Base-by-base conservation (phyloP, 2,329 filamentous ascomycete species). In the Proliferodiscus dingleyae region DNA sequence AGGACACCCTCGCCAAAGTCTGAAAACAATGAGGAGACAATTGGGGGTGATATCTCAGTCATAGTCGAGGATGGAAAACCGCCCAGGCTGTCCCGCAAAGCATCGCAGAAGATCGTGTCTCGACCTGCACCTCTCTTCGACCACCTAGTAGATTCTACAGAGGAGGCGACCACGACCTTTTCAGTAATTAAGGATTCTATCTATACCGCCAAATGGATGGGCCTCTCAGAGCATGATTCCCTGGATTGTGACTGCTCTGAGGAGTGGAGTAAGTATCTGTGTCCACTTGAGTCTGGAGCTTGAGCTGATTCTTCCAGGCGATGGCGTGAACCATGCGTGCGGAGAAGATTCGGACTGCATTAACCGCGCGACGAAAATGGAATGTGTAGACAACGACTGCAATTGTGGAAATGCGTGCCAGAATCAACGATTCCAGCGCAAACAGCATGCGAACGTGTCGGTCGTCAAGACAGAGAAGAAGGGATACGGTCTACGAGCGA, bases 401-500 rank as follows among this genome's bases (percentile, higher is more conserved):
- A 87, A 89, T 62, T 98, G 93, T 66, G 90, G 90, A 44, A 72
- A 80, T 29, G 81, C 80, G 39, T 98, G 93, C 66, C 87, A 95
- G 65, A 98, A 98, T 63, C 89, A 95, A 67, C 85, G 93, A 50
- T 97, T 98, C 61, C 88, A 94, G 67, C 85, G 81, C 57, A 90
- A 85, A 67, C 80, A 94, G 60, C 97, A 93, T 63, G 90, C 91
- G 61, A 71, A 87, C 57, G 93, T 98, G 48, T 86, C 89, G 2
- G 91, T 98, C 60, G 94, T 98, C 74, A 91, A 94, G 66, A 97
- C 93, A 0, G 90, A 95, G 51, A 96, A 97, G 73, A 98, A 98
- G 67, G 93, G 93, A 32, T 97, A 86, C 60, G 93, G 93, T 32
- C 78, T 98, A 47, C 87, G 93, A 46, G 80, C 90, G 45, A 85